A percentile compares a stretch with the other conserved stretches of the same genome.
Evolutionary conservation across 176 grass and related monocot genomes (phyloP).

Genomic region (Carex littledalei): DNA sequence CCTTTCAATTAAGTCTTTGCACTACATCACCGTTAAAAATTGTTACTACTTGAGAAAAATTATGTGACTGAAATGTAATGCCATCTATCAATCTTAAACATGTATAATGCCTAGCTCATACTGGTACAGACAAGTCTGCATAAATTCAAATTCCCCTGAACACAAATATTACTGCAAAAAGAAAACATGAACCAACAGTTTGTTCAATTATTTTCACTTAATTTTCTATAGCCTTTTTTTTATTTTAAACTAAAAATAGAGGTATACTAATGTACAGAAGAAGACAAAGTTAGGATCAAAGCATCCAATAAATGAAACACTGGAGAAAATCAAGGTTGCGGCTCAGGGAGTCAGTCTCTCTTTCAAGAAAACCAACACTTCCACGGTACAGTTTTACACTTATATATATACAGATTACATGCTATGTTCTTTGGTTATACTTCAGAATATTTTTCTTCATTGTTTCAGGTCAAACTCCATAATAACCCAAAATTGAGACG

Average conservation of each 20-base stretch:
- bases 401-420: neutral
- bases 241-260: neutral
- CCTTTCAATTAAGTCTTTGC: neutral
- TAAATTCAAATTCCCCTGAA: neutral
- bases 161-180: neutral
- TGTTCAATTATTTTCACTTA: neutral
- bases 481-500: conserved; percentile 32
- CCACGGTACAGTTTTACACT: conserved; percentile 26
- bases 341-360: conserved; percentile 38
- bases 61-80: neutral
- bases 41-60: neutral
- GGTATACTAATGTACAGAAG: conserved; percentile 12
- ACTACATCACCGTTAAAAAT: neutral
- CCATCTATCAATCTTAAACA: neutral
- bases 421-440: neutral
- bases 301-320: conserved; percentile 51
- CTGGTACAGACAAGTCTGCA: neutral
- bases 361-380: conserved; percentile 38
- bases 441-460: neutral
- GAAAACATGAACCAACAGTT: neutral
- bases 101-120: neutral
- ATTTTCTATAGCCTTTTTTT: neutral
- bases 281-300: conserved; percentile 58
- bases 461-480: conserved; percentile 56
- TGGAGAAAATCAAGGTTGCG: conserved; percentile 52